Evolutionary conservation across 2,329 filamentous ascomycete genomes (phyloP), one percentile per base, ranked within the genome.

Genomic region (Paraconiothyrium brasiliense): DNA sequence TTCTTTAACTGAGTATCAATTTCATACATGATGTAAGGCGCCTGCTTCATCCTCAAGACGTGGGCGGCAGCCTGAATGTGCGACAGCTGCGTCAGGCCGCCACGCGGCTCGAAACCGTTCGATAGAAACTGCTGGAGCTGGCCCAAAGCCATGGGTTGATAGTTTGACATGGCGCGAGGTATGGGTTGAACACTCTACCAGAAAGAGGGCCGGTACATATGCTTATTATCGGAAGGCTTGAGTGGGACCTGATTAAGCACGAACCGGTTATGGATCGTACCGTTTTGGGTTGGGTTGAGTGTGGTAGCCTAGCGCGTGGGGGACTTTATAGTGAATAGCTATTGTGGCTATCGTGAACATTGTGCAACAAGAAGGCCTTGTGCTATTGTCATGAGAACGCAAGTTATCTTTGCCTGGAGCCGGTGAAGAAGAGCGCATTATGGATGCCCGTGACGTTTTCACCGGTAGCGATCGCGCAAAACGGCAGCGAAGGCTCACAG

Each of bases 1-100:
- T 61, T 35, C 22, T 59, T n/a, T 1, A 65, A 57, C 14, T 37
- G n/a, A 16, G 8, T 3, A 16, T 46, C 43, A 10, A 58, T 54
- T 22, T 61, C n/a, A 1, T 16, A 50, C 27, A 24, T n/a, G 57
- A 41, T 20, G 8, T 8, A 50, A 1, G n/a, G 10, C 3, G 20
- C 22, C 2, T 32, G 10, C 16, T 51, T 37, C 16, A 51, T 35
- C 5, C 32, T 16, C 5, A 51, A 16, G 1, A 37, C 4, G n/a
- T 51, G 49, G 4, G 49, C 37, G 3, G 37, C 37, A 16, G 37
- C 37, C 37, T 16, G 37, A 16, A 14, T 6, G 14, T 41, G 37
- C 37, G 37, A 41, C 11, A 14, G 37, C 37, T 41, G 37, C 37
- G 37, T 16, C 11, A 16, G 11, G 37, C 37, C 37, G 16, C 14